Conservation (phyloP, 495 filamentous ascomycete genomes). For the Penicillium angulare region DNA sequence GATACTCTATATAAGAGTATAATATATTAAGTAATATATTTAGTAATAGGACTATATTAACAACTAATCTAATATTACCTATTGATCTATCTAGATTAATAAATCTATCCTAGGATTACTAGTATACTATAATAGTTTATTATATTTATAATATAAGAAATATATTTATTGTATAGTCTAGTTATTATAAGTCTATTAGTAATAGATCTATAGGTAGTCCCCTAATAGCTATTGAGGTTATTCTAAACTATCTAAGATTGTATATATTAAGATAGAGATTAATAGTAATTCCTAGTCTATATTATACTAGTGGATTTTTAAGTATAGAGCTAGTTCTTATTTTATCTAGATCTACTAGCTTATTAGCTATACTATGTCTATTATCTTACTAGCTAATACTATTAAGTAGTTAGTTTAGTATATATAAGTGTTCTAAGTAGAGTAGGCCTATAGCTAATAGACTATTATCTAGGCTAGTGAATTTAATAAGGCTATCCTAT, state of each 20-base stretch:
- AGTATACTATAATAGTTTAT: neutral
- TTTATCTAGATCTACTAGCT: neutral
- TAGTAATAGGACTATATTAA: neutral
- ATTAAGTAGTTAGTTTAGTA: neutral
- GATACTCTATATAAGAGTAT: neutral
- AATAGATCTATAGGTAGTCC: neutral
- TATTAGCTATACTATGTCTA: neutral
- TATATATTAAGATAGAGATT: neutral
- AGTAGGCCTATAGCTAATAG: neutral
- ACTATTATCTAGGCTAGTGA: neutral
- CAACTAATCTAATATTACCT: neutral
- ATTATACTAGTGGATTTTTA: neutral
- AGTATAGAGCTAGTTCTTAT: neutral
- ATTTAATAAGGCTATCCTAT: neutral
- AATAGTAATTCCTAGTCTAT: neutral
- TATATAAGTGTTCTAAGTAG: neutral
- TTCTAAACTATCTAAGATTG: neutral
- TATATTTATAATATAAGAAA: neutral
- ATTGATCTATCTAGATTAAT: neutral
- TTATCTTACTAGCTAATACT: neutral
- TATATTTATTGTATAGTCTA: too few relatives aligned
- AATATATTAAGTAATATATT: neutral
- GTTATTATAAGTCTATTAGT: too few relatives aligned
- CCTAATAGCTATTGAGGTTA: neutral
- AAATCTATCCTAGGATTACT: neutral